Conservation (phyloP, 1,284 basidiomycete genomes). For the Puccinia hordei region DNA sequence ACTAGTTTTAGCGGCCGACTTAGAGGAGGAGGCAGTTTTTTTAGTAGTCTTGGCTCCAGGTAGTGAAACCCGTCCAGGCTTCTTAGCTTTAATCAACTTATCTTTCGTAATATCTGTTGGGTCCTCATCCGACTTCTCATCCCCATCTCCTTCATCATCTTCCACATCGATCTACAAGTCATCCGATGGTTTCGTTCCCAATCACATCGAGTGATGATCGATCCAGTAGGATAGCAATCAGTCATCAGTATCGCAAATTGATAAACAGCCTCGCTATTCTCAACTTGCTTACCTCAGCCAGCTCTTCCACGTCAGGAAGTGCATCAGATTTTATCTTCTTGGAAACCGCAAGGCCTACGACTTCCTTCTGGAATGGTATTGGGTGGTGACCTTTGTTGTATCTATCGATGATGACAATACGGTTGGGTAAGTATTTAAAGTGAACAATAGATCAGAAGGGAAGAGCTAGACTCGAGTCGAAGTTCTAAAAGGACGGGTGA, state of each 20-base stretch:
- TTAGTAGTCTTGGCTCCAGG: not conserved
- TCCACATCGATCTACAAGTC: constrained; percentile 27
- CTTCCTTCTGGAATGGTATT: constrained; percentile 46
- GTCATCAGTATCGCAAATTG: not conserved
- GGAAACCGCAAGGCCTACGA: not conserved
- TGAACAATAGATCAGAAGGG: not conserved
- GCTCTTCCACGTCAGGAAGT: constrained; percentile 85
- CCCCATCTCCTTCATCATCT: constrained; percentile 28
- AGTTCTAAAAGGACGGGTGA: not conserved
- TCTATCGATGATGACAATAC: constrained; percentile 61
- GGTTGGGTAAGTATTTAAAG: constrained; percentile 2
- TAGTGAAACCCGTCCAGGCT: constrained; percentile 50
- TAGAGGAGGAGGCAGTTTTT: not conserved
- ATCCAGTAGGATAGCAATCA: not conserved
- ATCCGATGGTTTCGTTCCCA: not conserved
- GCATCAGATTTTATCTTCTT: constrained; percentile 61
- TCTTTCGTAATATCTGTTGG: constrained; percentile 49
- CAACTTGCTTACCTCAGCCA: constrained; percentile 64
- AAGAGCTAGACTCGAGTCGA: too few relatives aligned
- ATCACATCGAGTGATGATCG: not conserved
- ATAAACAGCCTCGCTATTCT: not conserved
- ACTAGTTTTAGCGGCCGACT: not conserved
- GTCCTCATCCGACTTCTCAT: constrained; percentile 53
- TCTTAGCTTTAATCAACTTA: constrained; percentile 60
- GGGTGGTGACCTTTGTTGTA: constrained; percentile 49